Evolutionary conservation across 768 basidiomycete species (phyloP).

Genomic region (Auricularia cornea): DNA sequence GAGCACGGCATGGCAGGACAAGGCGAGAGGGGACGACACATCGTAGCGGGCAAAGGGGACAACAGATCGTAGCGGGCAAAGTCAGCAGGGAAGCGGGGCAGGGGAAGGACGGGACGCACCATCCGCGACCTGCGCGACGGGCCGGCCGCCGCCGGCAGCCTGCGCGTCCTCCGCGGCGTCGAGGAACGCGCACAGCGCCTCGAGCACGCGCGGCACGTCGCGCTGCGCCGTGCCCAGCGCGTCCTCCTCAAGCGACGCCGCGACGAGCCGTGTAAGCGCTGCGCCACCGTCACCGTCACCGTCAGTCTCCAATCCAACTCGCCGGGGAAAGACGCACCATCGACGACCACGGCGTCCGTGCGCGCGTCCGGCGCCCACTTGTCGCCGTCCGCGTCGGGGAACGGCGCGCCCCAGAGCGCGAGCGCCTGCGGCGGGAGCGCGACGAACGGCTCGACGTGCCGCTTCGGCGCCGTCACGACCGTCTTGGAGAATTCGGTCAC

Average conservation of each 20-base stretch:
- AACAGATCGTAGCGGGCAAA: too few species aligned
- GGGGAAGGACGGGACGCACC: not conserved
- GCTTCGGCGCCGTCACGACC: too few species aligned
- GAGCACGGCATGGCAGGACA: too few species aligned
- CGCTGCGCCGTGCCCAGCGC: conserved; percentile 76
- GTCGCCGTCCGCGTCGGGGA: conserved; percentile 39
- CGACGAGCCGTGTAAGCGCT: conserved; percentile 63
- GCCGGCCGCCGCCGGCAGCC: conserved; percentile 13
- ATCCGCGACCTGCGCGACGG: not conserved
- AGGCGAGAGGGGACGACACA: too few species aligned
- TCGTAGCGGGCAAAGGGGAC: too few species aligned
- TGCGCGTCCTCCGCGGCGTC: conserved; percentile 58
- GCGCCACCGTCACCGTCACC: too few species aligned
- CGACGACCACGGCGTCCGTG: conserved; percentile 51
- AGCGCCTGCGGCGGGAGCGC: conserved; percentile 17
- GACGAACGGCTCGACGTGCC: not conserved
- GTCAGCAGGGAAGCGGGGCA: not conserved
- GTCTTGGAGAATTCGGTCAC: too few species aligned
- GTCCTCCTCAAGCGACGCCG: conserved; percentile 72
- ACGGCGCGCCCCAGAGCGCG: conserved; percentile 14
- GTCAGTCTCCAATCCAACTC: too few species aligned
- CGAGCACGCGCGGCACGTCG: conserved; percentile 74
- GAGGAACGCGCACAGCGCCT: conserved; percentile 64
- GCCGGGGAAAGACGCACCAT: conserved; percentile 57
- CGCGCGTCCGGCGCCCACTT: conserved; percentile 51